Percentiles rank a stretch among this genome's conserved stretches.
These are phyloP conservation scores for Parachaetomium inaequale DNA, from an alignment of 495 filamentous ascomycete species.

Conservation along the genomic window DNA sequence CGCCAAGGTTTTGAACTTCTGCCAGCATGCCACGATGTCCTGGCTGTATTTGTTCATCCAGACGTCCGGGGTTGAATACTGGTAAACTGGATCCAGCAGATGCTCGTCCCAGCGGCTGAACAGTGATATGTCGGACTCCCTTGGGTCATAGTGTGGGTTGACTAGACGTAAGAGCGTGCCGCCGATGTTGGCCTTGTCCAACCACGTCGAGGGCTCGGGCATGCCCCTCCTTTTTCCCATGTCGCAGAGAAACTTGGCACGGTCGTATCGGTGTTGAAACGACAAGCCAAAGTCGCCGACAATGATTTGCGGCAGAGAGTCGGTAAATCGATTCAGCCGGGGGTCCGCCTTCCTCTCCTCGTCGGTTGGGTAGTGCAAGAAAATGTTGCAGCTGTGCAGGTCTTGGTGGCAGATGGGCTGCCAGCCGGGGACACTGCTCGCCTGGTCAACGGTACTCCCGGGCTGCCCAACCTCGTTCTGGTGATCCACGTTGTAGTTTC, in stretches of 20 bases:
- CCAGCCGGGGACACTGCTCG: background rate
- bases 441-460: too few species aligned
- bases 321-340: background rate
- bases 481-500: background rate
- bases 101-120: background rate
- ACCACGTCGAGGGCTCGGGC: constrained; percentile 9
- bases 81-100: background rate
- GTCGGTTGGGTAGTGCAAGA: constrained; percentile 18
- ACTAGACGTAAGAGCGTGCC: background rate
- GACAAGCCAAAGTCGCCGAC: constrained; percentile 12
- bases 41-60: background rate
- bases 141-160: background rate
- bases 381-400: constrained; percentile 9
- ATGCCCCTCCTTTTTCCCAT: background rate
- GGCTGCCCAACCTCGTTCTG: too few species aligned
- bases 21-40: background rate
- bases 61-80: background rate
- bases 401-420: constrained; percentile 7
- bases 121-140: background rate
- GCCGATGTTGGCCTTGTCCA: constrained; percentile 13
- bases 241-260: background rate
- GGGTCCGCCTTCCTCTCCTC: constrained; percentile 13
- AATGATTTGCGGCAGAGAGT: constrained; percentile 13
- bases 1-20: background rate
- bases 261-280: background rate